A percentile compares a stretch with the other conserved stretches of the same genome.
Conservation (phyloP, 768 basidiomycete genomes). For the Lentinula aciculospora region DNA sequence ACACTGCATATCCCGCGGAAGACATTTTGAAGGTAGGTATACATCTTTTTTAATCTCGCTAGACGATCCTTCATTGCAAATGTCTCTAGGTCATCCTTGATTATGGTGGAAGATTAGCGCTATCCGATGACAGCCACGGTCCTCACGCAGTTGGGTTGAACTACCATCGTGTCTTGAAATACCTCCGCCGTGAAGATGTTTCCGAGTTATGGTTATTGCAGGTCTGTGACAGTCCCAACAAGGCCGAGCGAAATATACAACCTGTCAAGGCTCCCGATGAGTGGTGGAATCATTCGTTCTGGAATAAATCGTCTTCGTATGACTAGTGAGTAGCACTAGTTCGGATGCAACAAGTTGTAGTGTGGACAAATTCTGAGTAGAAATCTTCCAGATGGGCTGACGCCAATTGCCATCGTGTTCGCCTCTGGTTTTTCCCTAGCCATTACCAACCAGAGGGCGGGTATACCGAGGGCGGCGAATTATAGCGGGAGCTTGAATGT, state of each 20-base stretch:
- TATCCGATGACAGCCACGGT: constrained; percentile 97
- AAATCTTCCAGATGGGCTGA: too few relatives aligned
- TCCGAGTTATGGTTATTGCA: constrained; percentile 61
- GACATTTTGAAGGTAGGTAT: constrained; percentile 71
- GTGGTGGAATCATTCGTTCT: constrained; percentile 61
- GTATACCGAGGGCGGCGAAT: background rate
- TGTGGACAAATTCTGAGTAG: too few relatives aligned
- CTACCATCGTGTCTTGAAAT: constrained; percentile 61
- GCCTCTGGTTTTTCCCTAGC: background rate
- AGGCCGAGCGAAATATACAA: constrained; percentile 37
- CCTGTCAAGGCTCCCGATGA: constrained; percentile 40
- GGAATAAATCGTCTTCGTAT: constrained; percentile 24
- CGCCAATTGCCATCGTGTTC: too few relatives aligned
- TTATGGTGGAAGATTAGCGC: constrained; percentile 65
- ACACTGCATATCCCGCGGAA: constrained; percentile 71
- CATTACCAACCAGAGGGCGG: too few relatives aligned
- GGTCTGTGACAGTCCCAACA: constrained; percentile 31
- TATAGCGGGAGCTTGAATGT: background rate
- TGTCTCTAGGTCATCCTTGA: constrained; percentile 58
- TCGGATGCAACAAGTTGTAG: background rate
- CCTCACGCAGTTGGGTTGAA: constrained; percentile 85
- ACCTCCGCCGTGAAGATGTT: constrained; percentile 58
- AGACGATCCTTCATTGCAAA: constrained; percentile 1
- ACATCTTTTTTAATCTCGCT: constrained; percentile 11
- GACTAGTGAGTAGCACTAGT: background rate